Evolutionary conservation across 2,329 filamentous ascomycete species (phyloP), one percentile per base, ranked within the genome.

Genomic region (Xylaria sp.): DNA sequence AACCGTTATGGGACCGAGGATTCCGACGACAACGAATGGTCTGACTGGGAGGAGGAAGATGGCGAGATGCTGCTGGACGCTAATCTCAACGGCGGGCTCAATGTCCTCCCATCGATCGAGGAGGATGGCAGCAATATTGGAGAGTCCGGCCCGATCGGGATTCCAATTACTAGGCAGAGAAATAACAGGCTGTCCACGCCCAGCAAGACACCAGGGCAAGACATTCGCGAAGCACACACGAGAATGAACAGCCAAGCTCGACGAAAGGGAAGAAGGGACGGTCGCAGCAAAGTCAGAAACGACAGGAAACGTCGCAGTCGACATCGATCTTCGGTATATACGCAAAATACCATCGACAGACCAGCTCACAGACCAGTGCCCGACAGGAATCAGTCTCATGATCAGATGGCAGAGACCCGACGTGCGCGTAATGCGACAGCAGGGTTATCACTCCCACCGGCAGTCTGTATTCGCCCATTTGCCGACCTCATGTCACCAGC

Each of bases 11-110:
- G 21, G 9, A 58, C 50, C 12, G 65, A 64, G 13, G 13, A 21
- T 29, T 23, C 40, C 13, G 60, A 55, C 12, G 44, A 47, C 13
- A 25, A 27, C 27, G 60, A 47, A 12, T 59, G 55, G 65, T 57
- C 60, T n/a, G 65, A 68, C 9, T 68, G 50, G 48, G 64, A 55
- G 6, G 50, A 50, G 2, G 29, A 50, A 2, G 29, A 60, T 9
- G 4, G 18, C 40, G 37, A 37, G 21, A 8, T 37, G 32, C 21
- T 12, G 32, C n/a, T n/a, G 16, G 53, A 58, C 21, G 13, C 27
- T n/a, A 6, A 3, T 10, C 29, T 2, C 1, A 44, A 42, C 23
- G 12, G 29, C 23, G 37, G 35, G 32, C 32, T 2, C 29, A 29
- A 47, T 47, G 23, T 16, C 13, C 27, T 63, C 3, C 60, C 60